Conservation (phyloP, 257 asterid genomes). For the Petunia secreta region DNA sequence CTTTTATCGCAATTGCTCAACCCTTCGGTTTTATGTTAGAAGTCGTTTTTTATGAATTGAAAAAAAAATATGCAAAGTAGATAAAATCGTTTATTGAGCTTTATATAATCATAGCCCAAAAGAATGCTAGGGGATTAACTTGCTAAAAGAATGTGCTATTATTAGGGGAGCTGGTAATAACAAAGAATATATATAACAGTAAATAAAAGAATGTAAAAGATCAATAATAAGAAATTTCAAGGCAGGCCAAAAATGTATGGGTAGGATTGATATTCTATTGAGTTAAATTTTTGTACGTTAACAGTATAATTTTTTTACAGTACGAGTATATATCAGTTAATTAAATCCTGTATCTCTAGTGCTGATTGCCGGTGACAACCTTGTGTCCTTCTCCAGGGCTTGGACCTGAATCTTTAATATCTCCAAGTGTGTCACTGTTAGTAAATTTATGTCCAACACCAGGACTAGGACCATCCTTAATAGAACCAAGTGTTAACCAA, state of each 20-base stretch:
- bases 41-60: too few species aligned
- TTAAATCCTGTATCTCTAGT: neutral
- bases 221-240: neutral
- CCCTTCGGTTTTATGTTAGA: too few species aligned
- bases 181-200: too few species aligned
- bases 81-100: too few species aligned
- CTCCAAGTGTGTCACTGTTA: neutral
- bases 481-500: slow-evolving; percentile 19
- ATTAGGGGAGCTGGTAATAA: neutral
- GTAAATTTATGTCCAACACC: slow-evolving; percentile 13
- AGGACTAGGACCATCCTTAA: slow-evolving; percentile 27
- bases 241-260: neutral
- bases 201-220: neutral
- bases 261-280: too few species aligned
- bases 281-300: too few species aligned
- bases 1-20: too few species aligned
- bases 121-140: neutral
- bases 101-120: neutral
- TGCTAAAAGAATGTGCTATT: neutral
- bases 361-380: neutral
- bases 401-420: slow-evolving; percentile 28
- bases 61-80: too few species aligned
- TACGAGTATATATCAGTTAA: too few species aligned
- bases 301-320: too few species aligned
- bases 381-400: slow-evolving; percentile 32